Percentiles rank a stretch among this genome's conserved stretches.
Evolutionary conservation across 2,329 filamentous ascomycete genomes (phyloP).

Genomic region (Sporothrix dimorphospora): DNA sequence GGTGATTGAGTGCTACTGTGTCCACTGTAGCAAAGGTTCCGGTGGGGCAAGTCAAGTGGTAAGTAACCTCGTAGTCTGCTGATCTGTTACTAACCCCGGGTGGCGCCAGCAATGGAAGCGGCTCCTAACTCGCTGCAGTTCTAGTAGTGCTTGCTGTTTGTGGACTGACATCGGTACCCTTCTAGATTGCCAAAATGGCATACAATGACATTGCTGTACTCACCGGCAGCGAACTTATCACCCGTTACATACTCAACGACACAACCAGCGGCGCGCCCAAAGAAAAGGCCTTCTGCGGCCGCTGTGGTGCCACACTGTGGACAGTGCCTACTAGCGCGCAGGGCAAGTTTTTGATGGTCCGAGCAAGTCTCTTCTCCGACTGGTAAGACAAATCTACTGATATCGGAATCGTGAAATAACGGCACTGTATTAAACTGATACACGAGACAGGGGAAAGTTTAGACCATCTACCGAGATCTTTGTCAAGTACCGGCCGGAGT

Average conservation of each 20-base stretch:
- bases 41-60: background rate
- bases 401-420: background rate
- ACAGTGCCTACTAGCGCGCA: background rate
- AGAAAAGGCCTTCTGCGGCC: background rate
- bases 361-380: background rate
- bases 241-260: background rate
- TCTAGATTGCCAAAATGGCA: background rate
- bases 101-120: no score
- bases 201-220: background rate
- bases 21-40: background rate
- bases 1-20: background rate
- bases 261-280: background rate
- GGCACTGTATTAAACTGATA: no score
- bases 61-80: no score
- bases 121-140: background rate
- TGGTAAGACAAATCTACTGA: background rate
- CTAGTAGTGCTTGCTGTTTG: background rate
- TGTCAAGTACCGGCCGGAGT: background rate
- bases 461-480: background rate
- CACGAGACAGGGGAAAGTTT: background rate
- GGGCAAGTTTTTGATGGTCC: background rate
- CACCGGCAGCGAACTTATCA: background rate
- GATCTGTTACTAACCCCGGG: no score
- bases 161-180: no score
- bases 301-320: background rate